Conservation (phyloP, 2,329 filamentous ascomycete species). For the Fusarium transvaalense region DNA sequence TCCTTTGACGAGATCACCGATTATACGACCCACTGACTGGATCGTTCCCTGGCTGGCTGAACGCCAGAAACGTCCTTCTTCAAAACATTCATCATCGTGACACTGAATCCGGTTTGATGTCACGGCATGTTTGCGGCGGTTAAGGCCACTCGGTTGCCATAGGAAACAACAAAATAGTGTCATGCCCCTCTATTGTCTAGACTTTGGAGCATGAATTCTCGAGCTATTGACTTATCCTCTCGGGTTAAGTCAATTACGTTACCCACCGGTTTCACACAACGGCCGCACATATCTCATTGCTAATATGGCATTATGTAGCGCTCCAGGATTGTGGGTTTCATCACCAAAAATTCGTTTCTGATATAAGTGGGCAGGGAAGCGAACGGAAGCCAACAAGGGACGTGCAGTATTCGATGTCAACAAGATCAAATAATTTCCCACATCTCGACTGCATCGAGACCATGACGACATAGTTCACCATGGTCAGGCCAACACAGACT, state of each 20-base stretch:
- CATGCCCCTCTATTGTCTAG: conserved; percentile 20
- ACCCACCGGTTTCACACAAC: conserved; percentile 29
- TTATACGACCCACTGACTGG: conserved; percentile 20
- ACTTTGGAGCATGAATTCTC: conserved; percentile 14
- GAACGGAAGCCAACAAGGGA: not conserved
- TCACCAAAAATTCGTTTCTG: conserved; percentile 23
- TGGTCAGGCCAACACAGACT: not conserved
- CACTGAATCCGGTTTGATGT: conserved; percentile 28
- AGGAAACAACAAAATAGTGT: conserved; percentile 37
- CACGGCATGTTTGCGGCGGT: conserved; percentile 26
- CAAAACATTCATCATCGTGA: conserved; percentile 20
- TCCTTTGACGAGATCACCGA: conserved; percentile 23
- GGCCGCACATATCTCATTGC: conserved; percentile 3
- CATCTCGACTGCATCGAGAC: not conserved
- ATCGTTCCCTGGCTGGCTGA: conserved; percentile 33
- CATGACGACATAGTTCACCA: conserved; percentile 7
- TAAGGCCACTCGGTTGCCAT: conserved; percentile 36
- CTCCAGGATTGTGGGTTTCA: conserved; percentile 26
- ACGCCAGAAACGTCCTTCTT: conserved; percentile 20
- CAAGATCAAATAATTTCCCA: not conserved
- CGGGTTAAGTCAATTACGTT: conserved; percentile 19
- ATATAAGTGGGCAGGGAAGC: conserved; percentile 22
- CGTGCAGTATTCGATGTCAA: conserved; percentile 20
- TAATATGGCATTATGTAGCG: conserved; percentile 20
- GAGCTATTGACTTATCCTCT: conserved; percentile 13